Evolutionary conservation across 441 rosid species (phyloP).

Genomic region (Capsella rubella): DNA sequence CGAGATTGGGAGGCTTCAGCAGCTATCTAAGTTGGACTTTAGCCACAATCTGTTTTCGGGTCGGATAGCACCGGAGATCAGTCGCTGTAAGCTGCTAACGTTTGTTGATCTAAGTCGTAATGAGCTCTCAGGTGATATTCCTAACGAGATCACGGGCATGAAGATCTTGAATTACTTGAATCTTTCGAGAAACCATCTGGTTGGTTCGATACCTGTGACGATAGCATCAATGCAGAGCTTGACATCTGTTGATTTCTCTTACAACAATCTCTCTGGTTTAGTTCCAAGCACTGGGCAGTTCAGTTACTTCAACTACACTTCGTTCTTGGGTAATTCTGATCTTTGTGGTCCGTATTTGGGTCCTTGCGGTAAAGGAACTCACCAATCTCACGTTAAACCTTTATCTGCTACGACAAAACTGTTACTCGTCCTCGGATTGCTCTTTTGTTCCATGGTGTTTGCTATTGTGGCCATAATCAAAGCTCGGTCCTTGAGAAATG

Average conservation of each 20-base stretch:
- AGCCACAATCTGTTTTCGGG: constrained; percentile 78
- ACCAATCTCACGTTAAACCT: constrained; percentile 58
- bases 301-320: constrained; percentile 88
- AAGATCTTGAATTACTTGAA: constrained; percentile 88
- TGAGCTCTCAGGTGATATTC: constrained; percentile 78
- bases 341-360: constrained; percentile 89
- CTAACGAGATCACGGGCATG: constrained; percentile 76
- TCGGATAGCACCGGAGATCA: constrained; percentile 64
- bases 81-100: constrained; percentile 80
- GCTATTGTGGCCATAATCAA: constrained; percentile 83
- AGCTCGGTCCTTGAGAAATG: constrained; percentile 77
- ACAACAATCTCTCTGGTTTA: constrained; percentile 86
- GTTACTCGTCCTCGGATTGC: constrained; percentile 80
- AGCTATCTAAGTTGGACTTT: constrained; percentile 83
- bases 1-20: constrained; percentile 76
- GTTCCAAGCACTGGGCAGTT: constrained; percentile 93
- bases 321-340: constrained; percentile 79
- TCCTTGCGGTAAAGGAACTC: constrained; percentile 63
- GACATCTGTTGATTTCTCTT: constrained; percentile 91
- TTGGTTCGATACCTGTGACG: constrained; percentile 73
- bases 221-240: constrained; percentile 85
- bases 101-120: constrained; percentile 89
- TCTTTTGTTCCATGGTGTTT: constrained; percentile 80
- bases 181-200: constrained; percentile 79
- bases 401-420: constrained; percentile 83